Percentiles rank a stretch among this genome's conserved stretches.
Evolutionary conservation across 192 early-diverging fungal genomes (phyloP).

Genomic region (Gaertneriomyces semiglobifer): DNA sequence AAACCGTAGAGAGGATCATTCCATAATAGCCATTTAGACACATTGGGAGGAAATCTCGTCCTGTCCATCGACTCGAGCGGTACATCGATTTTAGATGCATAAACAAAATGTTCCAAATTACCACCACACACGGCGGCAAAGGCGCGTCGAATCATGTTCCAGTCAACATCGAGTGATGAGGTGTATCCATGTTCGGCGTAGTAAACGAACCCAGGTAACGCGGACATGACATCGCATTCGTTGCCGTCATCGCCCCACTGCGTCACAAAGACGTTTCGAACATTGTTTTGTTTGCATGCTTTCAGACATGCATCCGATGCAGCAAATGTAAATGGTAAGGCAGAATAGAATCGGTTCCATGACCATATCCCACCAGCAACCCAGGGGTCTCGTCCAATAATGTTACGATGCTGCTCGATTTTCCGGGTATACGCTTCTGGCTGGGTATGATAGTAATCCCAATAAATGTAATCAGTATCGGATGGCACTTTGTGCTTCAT

Average conservation of each 20-base stretch:
- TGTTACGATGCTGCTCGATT: conserved; percentile 76
- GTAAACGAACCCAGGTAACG: conserved; percentile 73
- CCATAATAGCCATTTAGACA: conserved; percentile 78
- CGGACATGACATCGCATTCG: conserved; percentile 76
- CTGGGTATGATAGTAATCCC: conserved; percentile 80
- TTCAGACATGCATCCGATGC: conserved; percentile 68
- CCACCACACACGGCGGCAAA: conserved; percentile 81
- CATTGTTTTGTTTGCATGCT: conserved; percentile 62
- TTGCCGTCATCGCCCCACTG: conserved; percentile 89
- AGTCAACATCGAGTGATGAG: conserved; percentile 57
- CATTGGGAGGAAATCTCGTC: conserved; percentile 32
- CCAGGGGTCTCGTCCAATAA: conserved; percentile 78
- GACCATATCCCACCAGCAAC: conserved; percentile 67
- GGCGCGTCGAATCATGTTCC: conserved; percentile 49
- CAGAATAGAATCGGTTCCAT: conserved; percentile 79
- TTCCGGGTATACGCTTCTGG: conserved; percentile 70
- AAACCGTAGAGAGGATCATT: conserved; percentile 66
- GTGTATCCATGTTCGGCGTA: conserved; percentile 76
- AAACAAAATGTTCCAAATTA: conserved; percentile 67
- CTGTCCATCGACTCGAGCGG: conserved; percentile 24
- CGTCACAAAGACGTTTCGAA: conserved; percentile 76
- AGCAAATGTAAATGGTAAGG: conserved; percentile 77
- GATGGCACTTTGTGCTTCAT: conserved; percentile 58
- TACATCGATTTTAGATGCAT: conserved; percentile 24
- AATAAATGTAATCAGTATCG: conserved; percentile 71